Evolutionary conservation across 2,329 filamentous ascomycete species (phyloP).

Genomic region (Fusarium guadeloupense): DNA sequence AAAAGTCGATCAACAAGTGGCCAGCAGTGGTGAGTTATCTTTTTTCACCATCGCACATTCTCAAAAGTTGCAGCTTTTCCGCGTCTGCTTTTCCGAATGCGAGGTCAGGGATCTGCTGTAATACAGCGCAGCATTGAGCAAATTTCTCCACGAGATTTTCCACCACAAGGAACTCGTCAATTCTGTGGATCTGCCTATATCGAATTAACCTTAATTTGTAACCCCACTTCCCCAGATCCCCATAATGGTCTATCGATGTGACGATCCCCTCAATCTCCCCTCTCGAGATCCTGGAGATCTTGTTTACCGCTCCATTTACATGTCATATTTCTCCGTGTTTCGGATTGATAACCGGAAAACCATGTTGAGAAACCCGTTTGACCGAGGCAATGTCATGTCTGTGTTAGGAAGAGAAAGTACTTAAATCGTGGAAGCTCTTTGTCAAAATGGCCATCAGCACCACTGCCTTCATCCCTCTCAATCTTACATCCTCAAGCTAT

Average conservation of each 20-base stretch:
- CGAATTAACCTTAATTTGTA: constrained; percentile 11
- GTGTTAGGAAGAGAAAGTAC: background rate
- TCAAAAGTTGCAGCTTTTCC: background rate
- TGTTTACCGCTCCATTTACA: background rate
- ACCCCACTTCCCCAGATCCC: background rate
- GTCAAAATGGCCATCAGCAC: background rate
- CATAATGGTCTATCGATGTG: background rate
- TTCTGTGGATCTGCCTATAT: background rate
- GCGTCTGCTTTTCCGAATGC: background rate
- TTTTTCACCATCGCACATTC: too few species aligned
- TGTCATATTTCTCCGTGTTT: background rate
- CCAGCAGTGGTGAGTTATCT: too few species aligned
- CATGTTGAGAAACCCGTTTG: background rate
- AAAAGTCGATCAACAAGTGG: too few species aligned
- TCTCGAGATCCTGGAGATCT: background rate
- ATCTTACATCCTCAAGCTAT: background rate
- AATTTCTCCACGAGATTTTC: background rate
- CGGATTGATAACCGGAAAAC: background rate
- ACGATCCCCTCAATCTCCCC: background rate
- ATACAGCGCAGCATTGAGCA: background rate
- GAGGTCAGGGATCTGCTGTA: background rate
- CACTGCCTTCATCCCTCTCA: background rate
- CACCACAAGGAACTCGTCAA: background rate
- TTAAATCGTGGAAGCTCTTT: background rate
- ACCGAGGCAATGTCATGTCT: background rate